Evolutionary conservation across 345 rosid genomes (phyloP).

Genomic region (Camelina laxa): DNA sequence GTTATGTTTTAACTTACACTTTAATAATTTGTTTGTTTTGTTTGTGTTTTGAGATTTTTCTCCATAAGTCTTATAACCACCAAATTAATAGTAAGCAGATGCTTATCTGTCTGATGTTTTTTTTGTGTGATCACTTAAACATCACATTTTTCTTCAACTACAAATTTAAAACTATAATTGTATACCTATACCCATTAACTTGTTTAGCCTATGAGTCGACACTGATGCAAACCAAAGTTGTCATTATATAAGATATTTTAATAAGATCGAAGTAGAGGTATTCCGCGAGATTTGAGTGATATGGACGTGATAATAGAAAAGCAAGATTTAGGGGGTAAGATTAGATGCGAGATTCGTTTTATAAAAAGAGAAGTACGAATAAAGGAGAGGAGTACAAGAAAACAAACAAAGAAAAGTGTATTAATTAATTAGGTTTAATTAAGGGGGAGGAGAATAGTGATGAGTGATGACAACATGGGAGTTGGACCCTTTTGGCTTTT

Average conservation of each 20-base stretch:
- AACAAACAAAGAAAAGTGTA: slow-evolving; percentile 15
- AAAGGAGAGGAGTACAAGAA: slow-evolving; percentile 42
- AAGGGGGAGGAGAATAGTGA: neutral
- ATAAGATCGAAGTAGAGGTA: slow-evolving; percentile 18
- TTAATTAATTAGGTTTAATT: slow-evolving; percentile 30
- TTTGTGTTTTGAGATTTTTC: neutral
- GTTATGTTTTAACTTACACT: neutral
- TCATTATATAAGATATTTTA: neutral
- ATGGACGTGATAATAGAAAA: slow-evolving; percentile 31
- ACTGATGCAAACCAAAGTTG: neutral
- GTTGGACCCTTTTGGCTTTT: slow-evolving; percentile 41
- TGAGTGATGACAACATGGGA: slow-evolving; percentile 50
- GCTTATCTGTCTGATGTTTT: neutral
- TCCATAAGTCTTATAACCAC: slow-evolving; percentile 3
- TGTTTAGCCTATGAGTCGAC: neutral
- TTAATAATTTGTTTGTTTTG: neutral
- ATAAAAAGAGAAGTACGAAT: slow-evolving; percentile 39
- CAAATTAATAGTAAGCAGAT: neutral
- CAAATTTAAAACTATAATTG: neutral
- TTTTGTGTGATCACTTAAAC: neutral
- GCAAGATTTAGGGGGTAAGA: slow-evolving; percentile 43
- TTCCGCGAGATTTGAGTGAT: slow-evolving; percentile 25
- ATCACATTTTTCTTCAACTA: neutral
- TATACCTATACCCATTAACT: neutral
- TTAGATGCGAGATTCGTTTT: slow-evolving; percentile 47